Conservation (phyloP, 495 filamentous ascomycete genomes). For the Annulohypoxylon moriforme region DNA sequence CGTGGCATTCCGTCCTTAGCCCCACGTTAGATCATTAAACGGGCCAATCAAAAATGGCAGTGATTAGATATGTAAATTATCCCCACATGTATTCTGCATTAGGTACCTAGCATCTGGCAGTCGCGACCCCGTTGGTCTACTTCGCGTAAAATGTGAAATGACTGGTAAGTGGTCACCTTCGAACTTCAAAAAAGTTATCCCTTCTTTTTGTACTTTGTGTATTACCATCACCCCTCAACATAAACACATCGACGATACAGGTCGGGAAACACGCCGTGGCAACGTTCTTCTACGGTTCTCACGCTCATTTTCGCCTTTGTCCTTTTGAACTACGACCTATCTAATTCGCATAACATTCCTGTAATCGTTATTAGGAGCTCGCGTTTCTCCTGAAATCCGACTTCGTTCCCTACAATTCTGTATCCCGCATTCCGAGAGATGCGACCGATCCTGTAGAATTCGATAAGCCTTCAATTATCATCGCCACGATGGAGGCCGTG, state of each 20-base stretch:
- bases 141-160: conserved; percentile 32
- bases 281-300: conserved; percentile 26
- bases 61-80: conserved; percentile 29
- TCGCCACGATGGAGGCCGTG: conserved; percentile 60
- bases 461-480: conserved; percentile 39
- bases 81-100: conserved; percentile 25
- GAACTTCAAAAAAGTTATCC: conserved; percentile 20
- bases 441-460: conserved; percentile 29
- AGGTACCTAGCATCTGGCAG: conserved; percentile 5
- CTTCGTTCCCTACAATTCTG: conserved; percentile 29
- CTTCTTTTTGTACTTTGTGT: conserved; percentile 30
- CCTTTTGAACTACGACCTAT: conserved; percentile 25
- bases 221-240: conserved; percentile 25
- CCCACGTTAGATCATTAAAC: conserved; percentile 3
- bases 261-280: conserved; percentile 17
- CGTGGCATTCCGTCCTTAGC: conserved; percentile 27
- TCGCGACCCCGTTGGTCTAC: conserved; percentile 40
- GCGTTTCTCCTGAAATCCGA: conserved; percentile 35
- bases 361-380: conserved; percentile 25
- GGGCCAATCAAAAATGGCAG: conserved; percentile 25
- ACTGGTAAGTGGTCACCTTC: conserved; percentile 23
- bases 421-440: conserved; percentile 33
- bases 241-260: conserved; percentile 28
- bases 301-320: conserved; percentile 41
- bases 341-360: conserved; percentile 38